Evolutionary conservation across 2,329 filamentous ascomycete species (phyloP), one percentile per base, ranked within the genome.

Genomic region (Arachnomyces sp.): DNA sequence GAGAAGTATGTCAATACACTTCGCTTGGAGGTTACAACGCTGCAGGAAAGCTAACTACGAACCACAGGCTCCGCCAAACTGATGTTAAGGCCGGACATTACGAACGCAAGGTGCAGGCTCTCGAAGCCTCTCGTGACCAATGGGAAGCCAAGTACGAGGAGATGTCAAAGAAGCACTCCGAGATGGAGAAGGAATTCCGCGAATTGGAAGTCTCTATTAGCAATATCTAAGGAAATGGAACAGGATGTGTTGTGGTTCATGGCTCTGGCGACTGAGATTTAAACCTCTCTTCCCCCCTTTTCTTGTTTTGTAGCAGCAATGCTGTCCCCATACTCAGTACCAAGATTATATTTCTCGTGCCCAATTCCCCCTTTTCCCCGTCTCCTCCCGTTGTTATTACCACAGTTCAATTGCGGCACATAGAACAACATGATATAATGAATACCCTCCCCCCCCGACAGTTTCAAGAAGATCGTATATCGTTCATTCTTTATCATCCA

Each of bases 71-170:
- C 62, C 89, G 92, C 67, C 89, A 95, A 74, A 95, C 92, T 72
- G 92, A 98, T 66, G 88, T 96, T 72, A 96, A 96, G 78, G 89
- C 90, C 60, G 92, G 90, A 59, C 90, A 98, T 75, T 96, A 90
- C 71, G 92, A 98, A 75, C 92, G 92, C 72, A 96, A 96, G 77
- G 92, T 96, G 55, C 87, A 95, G 70, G 90, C 92, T 58, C 82
- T 95, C 61, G 92, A 98, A 73, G 75, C 79, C 61, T 80, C 89
- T 65, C 84, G 86, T 59, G 88, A 95, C 69, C 80, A 89, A 68
- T 95, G 89, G 89, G 92, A 96, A 75, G 65, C 76, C 68, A 96
- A 98, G 76, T 96, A 93, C 73, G 92, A 96, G 72, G 90, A 96
- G 67, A 93, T 95, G 84, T 68, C 82, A 56, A 84, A 89, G 80